Evolutionary conservation across 371 early-diverging fungal genomes (phyloP).

Genomic region (Amoeboaphelidium protococcarum): DNA sequence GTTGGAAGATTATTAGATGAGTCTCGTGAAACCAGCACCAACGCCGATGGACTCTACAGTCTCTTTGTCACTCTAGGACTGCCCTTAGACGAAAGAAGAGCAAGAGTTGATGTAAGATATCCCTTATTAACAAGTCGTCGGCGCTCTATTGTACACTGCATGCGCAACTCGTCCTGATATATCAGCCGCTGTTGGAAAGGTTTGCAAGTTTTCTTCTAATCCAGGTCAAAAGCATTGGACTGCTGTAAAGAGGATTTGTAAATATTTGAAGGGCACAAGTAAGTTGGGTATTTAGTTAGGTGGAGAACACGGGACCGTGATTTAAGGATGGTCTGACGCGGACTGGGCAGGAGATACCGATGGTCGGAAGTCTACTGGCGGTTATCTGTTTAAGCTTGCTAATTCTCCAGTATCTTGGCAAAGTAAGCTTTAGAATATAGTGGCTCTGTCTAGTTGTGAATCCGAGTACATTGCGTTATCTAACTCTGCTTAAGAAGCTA

Average conservation of each 20-base stretch:
- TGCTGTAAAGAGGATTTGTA: slow-evolving; percentile 2
- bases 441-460: not conserved
- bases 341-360: not conserved
- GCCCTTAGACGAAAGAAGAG: not conserved
- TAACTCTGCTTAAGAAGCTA: not conserved
- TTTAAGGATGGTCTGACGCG: not conserved
- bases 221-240: slow-evolving; percentile 3
- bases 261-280: slow-evolving; percentile 4
- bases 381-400: not conserved
- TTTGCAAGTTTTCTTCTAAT: not conserved
- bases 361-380: not conserved
- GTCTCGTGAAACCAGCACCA: too few relatives aligned
- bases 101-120: not conserved
- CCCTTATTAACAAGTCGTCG: slow-evolving; percentile 3
- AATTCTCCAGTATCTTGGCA: not conserved
- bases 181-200: not conserved
- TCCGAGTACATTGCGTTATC: not conserved
- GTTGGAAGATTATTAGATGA: not conserved
- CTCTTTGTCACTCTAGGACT: too few relatives aligned
- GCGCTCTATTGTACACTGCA: slow-evolving; percentile 1
- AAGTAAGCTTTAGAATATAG: not conserved
- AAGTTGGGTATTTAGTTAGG: not conserved
- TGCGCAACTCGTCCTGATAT: slow-evolving; percentile 4
- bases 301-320: not conserved
- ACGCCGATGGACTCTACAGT: too few relatives aligned